Evolutionary conservation across 305 asterid species (phyloP).

Genomic region (Fraxinus floribunda): DNA sequence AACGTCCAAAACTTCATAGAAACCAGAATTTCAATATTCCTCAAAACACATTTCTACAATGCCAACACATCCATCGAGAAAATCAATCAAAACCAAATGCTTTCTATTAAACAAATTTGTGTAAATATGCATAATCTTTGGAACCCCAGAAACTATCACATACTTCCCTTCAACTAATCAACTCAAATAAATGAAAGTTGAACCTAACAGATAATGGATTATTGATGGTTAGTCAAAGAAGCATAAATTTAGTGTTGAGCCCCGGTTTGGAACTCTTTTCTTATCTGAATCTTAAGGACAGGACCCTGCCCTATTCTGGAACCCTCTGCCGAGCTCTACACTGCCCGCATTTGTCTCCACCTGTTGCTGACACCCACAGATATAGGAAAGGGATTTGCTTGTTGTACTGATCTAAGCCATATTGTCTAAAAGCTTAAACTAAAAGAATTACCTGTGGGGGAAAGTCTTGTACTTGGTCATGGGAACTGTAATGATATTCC

Average conservation of each 20-base stretch:
- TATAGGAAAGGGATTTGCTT: not conserved
- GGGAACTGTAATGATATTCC: slow-evolving; percentile 73
- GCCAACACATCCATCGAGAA: not conserved
- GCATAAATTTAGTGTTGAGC: too few relatives aligned
- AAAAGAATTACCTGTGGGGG: slow-evolving; percentile 72
- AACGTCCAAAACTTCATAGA: not conserved
- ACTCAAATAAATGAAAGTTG: not conserved
- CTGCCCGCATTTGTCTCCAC: not conserved
- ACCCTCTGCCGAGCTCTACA: too few relatives aligned
- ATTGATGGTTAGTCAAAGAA: too few relatives aligned
- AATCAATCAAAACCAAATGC: not conserved
- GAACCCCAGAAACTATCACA: not conserved
- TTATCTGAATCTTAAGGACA: too few relatives aligned
- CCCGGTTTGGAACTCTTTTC: too few relatives aligned
- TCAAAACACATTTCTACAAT: not conserved
- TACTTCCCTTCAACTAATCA: not conserved
- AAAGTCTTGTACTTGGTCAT: slow-evolving; percentile 89
- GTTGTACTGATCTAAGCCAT: not conserved
- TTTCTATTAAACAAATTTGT: not conserved
- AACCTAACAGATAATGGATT: too few relatives aligned
- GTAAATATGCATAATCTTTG: not conserved
- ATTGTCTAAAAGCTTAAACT: not conserved
- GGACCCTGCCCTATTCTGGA: too few relatives aligned
- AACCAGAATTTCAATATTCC: not conserved
- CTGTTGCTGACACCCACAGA: not conserved